Conservation (phyloP, 2,329 filamentous ascomycete genomes). For the Aspergillus hiratsukae region DNA sequence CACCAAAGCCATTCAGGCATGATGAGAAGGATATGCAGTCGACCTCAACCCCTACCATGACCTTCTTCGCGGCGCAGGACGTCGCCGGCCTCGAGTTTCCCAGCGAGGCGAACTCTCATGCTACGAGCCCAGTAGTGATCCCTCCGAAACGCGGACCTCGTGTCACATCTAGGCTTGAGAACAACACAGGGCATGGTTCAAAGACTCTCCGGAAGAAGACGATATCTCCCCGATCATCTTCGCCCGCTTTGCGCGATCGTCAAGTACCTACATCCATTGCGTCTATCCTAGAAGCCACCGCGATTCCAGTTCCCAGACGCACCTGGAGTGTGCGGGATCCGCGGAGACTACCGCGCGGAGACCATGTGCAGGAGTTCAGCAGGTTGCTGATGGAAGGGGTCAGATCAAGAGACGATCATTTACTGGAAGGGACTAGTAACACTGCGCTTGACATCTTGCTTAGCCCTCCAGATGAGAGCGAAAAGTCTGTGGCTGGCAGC, state of each 20-base stretch:
- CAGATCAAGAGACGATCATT: slow-evolving; percentile 46
- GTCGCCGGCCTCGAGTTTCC: slow-evolving; percentile 15
- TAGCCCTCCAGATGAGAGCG: slow-evolving; percentile 47
- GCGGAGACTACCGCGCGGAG: slow-evolving; percentile 37
- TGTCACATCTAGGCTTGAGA: slow-evolving; percentile 14
- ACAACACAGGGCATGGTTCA: slow-evolving; percentile 11
- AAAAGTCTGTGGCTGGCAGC: slow-evolving; percentile 37
- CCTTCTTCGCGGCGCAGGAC: slow-evolving; percentile 7
- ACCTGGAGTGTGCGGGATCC: slow-evolving; percentile 36
- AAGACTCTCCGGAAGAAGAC: slow-evolving; percentile 17
- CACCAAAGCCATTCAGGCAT: slow-evolving; percentile 17
- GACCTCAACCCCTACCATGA: slow-evolving; percentile 5
- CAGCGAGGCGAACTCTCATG: slow-evolving; percentile 6
- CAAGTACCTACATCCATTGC: slow-evolving; percentile 53
- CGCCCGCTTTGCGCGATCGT: slow-evolving; percentile 30
- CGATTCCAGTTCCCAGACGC: slow-evolving; percentile 51
- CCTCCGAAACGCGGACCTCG: slow-evolving; percentile 29
- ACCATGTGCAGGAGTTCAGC: slow-evolving; percentile 49
- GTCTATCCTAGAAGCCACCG: slow-evolving; percentile 55
- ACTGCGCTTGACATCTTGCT: slow-evolving; percentile 53
- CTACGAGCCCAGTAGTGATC: slow-evolving; percentile 32
- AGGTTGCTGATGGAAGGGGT: slow-evolving; percentile 53
- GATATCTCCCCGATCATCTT: slow-evolving; percentile 23
- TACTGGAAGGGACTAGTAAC: slow-evolving; percentile 37
- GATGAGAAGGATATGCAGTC: slow-evolving; percentile 9